phyloP scores from a whole-genome alignment of 2,329 filamentous ascomycete species.

The Hypoxylon sp. region DNA sequence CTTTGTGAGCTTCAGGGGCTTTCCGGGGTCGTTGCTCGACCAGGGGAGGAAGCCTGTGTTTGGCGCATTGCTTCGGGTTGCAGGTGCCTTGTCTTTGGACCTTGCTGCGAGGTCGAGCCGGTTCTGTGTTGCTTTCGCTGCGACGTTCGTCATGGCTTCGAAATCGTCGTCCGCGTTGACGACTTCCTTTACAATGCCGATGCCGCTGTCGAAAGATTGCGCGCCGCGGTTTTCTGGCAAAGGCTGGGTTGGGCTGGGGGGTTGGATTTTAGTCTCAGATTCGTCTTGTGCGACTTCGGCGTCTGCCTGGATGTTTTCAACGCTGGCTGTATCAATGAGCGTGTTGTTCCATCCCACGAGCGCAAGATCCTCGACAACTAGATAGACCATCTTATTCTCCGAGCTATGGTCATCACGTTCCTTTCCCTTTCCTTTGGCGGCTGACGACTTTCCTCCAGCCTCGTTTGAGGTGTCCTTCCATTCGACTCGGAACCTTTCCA shows the following conservation, averaged over 20 bases:
- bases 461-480: conserved; percentile 41
- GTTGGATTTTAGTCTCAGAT: background rate
- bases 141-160: conserved; percentile 56
- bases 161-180: conserved; percentile 58
- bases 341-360: conserved; percentile 65
- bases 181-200: conserved; percentile 25
- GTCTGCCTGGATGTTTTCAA: conserved; percentile 14
- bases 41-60: conserved; percentile 50
- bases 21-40: conserved; percentile 59
- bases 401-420: conserved; percentile 10
- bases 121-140: conserved; percentile 42
- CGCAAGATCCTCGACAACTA: conserved; percentile 62
- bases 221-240: background rate
- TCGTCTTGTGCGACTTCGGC: conserved; percentile 3
- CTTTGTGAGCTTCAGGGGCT: conserved; percentile 66
- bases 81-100: conserved; percentile 10
- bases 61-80: conserved; percentile 32
- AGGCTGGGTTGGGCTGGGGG: background rate
- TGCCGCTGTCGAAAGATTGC: conserved; percentile 24
- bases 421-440: conserved; percentile 29
- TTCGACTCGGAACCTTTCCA: conserved; percentile 60
- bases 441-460: conserved; percentile 10
- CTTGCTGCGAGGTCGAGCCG: conserved; percentile 37
- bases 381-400: conserved; percentile 57
- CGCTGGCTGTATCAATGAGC: conserved; percentile 52